phyloP scores from a whole-genome alignment of 2,329 filamentous ascomycete genomes.

The Cadophora luteo-olivacea region DNA sequence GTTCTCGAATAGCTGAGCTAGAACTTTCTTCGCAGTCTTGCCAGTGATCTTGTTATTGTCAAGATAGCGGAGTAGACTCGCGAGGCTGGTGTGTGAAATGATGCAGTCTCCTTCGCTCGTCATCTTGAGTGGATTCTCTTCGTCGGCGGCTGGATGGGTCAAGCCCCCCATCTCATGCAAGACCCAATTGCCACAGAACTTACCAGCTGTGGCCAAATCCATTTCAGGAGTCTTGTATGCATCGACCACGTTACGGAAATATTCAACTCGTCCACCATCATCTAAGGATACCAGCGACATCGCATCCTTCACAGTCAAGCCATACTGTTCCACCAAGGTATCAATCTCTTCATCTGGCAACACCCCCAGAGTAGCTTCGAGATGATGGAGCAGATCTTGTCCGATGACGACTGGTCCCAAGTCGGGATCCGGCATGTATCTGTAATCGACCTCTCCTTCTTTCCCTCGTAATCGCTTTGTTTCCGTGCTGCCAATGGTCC shows the following conservation, averaged over 20 bases:
- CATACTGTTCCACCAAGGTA: constrained; percentile 66
- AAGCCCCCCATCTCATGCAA: constrained; percentile 78
- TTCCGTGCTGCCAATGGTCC: constrained; percentile 83
- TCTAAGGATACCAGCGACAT: constrained; percentile 79
- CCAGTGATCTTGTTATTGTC: constrained; percentile 55
- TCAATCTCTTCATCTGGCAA: constrained; percentile 75
- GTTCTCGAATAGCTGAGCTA: constrained; percentile 57
- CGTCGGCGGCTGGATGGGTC: constrained; percentile 53
- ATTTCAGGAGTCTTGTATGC: constrained; percentile 32
- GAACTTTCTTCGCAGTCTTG: constrained; percentile 64
- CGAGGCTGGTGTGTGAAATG: constrained; percentile 44
- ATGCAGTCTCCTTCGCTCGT: constrained; percentile 38
- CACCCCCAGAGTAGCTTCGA: constrained; percentile 69
- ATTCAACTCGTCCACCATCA: constrained; percentile 79
- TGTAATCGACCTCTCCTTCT: constrained; percentile 95
- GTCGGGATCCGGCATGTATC: constrained; percentile 98
- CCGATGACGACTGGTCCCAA: constrained; percentile 80
- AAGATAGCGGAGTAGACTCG: constrained; percentile 52
- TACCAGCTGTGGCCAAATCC: constrained; percentile 46
- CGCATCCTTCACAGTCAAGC: constrained; percentile 81
- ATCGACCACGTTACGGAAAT: constrained; percentile 74
- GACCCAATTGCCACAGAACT: constrained; percentile 68
- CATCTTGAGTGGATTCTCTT: constrained; percentile 38
- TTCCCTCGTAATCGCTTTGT: constrained; percentile 87
- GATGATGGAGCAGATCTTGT: constrained; percentile 68